Evolutionary conservation across 306 rosid genomes (phyloP), one percentile per base, ranked within the genome.

Genomic region (Cicer chorassanicum): DNA sequence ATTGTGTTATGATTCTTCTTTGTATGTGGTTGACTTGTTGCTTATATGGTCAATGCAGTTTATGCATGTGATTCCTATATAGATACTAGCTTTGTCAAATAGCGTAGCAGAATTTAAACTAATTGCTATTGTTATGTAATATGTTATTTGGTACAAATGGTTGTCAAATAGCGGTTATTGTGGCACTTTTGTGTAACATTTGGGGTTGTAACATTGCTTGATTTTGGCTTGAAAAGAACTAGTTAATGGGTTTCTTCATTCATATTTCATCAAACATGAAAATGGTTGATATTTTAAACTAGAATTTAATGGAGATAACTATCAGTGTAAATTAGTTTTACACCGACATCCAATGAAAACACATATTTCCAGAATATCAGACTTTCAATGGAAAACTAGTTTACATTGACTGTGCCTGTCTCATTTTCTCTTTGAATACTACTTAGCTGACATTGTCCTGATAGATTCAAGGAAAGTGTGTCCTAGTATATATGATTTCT

Each of bases 21-120:
- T 49, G 7, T 60, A 2, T 53, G 63, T 66, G 72, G 81, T 77
- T 81, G 79, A 42, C 79, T 71, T 59, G 71, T 40, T 64, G 2
- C 49, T 8, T 55, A 21, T 68, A 9, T 61, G 70, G 67, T 61
- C 19, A n/a, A 75, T 70, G 57, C 6, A 29, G 61, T 66, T 11
- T 70, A 34, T 38, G 65, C 38, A 5, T 1, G n/a, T 13, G 40
- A 42, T 48, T 64, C 24, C n/a, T 63, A 8, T 48, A 8, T 6
- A 59, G 14, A 43, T 41, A 8, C 44, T 41, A 24, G 29, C 29
- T 3, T 24, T 24, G 29, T 24, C 29, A 24, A 24, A 24, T 24
- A 3, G 34, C 34, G 4, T 24, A 24, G 34, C 34, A 24, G 34
- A 24, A 1, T 21, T 21, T 21, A 21, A 21, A 21, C 29, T 21